These are phyloP conservation scores for Neurospora sp. DNA, from an alignment of 495 filamentous ascomycete species.

Conservation along the genomic window DNA sequence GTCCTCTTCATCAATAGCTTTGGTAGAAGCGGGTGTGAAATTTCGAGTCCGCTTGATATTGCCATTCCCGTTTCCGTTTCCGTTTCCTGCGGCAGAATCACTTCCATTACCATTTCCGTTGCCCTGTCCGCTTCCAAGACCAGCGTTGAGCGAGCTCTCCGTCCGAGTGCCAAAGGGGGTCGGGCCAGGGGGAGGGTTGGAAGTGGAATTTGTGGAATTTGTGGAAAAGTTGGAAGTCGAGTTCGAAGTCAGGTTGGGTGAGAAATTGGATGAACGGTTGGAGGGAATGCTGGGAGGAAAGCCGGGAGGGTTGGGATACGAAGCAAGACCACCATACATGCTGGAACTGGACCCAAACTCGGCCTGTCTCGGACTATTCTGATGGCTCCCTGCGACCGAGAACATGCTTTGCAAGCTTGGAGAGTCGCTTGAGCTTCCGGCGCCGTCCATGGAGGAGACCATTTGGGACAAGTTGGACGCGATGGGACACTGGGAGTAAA, in stretches of 20 bases:
- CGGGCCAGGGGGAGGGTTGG: not conserved
- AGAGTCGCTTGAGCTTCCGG: not conserved
- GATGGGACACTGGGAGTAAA: slow-evolving; percentile 2
- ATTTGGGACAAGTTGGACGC: not conserved
- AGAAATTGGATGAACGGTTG: not conserved
- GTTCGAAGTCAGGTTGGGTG: not conserved
- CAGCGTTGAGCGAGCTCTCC: not conserved
- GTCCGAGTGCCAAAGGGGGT: not conserved
- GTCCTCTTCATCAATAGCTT: slow-evolving; percentile 29
- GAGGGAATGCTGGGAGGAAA: not conserved
- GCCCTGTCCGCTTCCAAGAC: not conserved
- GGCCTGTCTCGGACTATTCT: not conserved
- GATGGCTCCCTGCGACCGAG: not conserved
- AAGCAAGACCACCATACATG: not conserved
- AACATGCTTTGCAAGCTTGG: not conserved
- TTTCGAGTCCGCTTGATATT: slow-evolving; percentile 29
- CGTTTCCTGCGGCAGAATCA: not conserved
- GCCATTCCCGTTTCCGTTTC: not conserved
- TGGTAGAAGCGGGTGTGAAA: slow-evolving; percentile 35
- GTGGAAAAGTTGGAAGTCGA: not conserved
- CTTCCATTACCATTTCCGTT: not conserved
- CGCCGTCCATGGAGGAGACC: not conserved
- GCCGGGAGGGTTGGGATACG: not conserved
- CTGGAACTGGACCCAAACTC: slow-evolving; percentile 6
- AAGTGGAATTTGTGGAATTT: not conserved